Conservation (phyloP, 139 green algal genomes). For the Chlorella vulgaris region DNA sequence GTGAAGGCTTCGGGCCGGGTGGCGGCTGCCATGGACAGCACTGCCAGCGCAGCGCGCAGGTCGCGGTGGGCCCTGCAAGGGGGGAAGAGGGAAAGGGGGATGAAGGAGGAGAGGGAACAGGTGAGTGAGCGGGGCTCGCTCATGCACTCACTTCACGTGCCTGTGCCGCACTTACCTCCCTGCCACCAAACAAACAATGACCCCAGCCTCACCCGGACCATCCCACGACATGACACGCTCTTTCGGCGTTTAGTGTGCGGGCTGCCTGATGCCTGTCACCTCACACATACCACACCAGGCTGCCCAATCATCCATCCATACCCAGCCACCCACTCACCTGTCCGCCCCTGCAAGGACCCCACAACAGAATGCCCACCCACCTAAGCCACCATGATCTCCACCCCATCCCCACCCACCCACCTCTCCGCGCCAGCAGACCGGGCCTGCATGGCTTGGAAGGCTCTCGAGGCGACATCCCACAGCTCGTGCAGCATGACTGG, state of each 20-base stretch:
- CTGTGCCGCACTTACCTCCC: no score
- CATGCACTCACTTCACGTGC: no score
- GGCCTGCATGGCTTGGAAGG: background rate
- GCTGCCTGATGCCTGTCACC: no score
- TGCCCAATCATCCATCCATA: background rate
- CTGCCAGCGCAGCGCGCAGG: conserved; percentile 55
- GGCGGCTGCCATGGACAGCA: conserved; percentile 69
- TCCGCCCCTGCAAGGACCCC: no score
- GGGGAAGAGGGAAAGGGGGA: background rate
- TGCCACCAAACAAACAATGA: no score
- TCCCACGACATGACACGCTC: no score
- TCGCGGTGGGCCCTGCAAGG: conserved; percentile 29
- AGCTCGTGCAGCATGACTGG: conserved; percentile 46
- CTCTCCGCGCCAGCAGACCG: background rate
- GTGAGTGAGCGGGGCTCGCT: no score
- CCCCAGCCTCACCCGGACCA: no score
- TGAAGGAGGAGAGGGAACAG: background rate
- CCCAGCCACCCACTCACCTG: background rate
- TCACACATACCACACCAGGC: background rate
- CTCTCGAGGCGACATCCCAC: conserved; percentile 28
- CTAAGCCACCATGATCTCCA: background rate
- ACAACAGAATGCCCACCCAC: no score
- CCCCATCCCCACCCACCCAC: background rate
- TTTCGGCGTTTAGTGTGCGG: no score
- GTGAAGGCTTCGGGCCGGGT: conserved; percentile 53